Evolutionary conservation across 1,284 basidiomycete genomes (phyloP).

Genomic region (Tilletia setariae): DNA sequence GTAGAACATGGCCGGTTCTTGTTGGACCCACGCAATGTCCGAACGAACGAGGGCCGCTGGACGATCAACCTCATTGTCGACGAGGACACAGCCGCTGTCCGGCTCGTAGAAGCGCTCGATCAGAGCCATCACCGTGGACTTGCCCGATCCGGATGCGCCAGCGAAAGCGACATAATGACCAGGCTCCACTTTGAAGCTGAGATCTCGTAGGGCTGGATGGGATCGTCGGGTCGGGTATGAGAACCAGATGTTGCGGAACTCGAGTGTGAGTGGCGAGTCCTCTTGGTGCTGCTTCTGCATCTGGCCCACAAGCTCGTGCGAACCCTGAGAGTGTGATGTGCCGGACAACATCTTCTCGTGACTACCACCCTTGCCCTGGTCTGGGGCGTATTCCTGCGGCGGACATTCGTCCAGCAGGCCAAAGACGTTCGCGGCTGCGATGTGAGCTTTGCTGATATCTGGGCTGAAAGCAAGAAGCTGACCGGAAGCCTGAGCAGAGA

Average conservation of each 20-base stretch:
- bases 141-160: slow-evolving; percentile 62
- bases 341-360: background rate
- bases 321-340: no score
- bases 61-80: slow-evolving; percentile 75
- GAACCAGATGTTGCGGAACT: slow-evolving; percentile 12
- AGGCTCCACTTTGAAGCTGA: slow-evolving; percentile 5
- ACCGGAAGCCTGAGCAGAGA: slow-evolving; percentile 45
- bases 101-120: slow-evolving; percentile 88
- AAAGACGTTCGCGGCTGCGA: slow-evolving; percentile 39
- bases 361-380: background rate
- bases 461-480: slow-evolving; percentile 46
- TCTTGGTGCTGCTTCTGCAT: background rate
- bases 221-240: slow-evolving; percentile 9
- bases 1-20: slow-evolving; percentile 84
- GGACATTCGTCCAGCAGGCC: slow-evolving; percentile 25
- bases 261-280: background rate
- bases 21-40: slow-evolving; percentile 81
- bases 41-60: slow-evolving; percentile 83
- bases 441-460: slow-evolving; percentile 45
- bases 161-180: slow-evolving; percentile 9
- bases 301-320: background rate
- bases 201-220: slow-evolving; percentile 1
- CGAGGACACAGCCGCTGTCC: slow-evolving; percentile 66
- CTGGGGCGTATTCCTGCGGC: background rate
- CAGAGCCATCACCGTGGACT: slow-evolving; percentile 60